Base-by-base conservation (phyloP, 2,329 filamentous ascomycete genomes). In the Aulographum hederae region DNA sequence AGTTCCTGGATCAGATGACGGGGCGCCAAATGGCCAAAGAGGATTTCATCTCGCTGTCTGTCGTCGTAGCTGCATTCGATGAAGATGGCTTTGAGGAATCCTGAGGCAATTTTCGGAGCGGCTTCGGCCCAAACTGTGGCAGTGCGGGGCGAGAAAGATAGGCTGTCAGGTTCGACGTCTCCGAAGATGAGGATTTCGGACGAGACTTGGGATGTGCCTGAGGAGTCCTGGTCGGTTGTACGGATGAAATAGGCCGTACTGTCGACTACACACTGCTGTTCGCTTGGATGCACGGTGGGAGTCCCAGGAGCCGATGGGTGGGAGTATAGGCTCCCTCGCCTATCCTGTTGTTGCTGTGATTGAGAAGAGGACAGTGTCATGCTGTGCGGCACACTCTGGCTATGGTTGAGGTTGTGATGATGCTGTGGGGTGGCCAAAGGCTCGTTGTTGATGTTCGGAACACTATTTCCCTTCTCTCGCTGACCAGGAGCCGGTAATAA, bases 21-120 rank as follows among this genome's bases (percentile, higher is more conserved):
- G 0, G 89, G 89, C 23, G 81, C 80, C 11, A 98, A 60, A 44
- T 98, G 89, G 0, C 89, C 89, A 41, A 84, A 98, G 0, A 98
- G 63, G 1, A 74, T 69, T 31, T 78, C 73, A 37, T 89, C 74
- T 15, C 70, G 65, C 44, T 84, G 77, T 5, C 69, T 69, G 50
- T 94, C 77, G 38, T 82, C 78, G 51, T 86, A 98, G 38, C 81
- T 92, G 52, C 86, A 95, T 58, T 98, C 89, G 43, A 98, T 91
- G 47, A 95, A 86, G 10, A 98, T 78, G 8, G 77, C 86, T 0
- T 65, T 67, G 1, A 98, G 63, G 3, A 66, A 62, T 2, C 81
- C 80, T 0, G 63, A 57, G 0, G 64, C 77, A 17, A 98, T 73
- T 48, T 91, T 93, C 6, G 77, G 77, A 0, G 85, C 86, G 0